Percentiles rank a stretch among this genome's conserved stretches.
Conservation (phyloP, 495 filamentous ascomycete genomes). For the Talaromyces borbonicus region DNA sequence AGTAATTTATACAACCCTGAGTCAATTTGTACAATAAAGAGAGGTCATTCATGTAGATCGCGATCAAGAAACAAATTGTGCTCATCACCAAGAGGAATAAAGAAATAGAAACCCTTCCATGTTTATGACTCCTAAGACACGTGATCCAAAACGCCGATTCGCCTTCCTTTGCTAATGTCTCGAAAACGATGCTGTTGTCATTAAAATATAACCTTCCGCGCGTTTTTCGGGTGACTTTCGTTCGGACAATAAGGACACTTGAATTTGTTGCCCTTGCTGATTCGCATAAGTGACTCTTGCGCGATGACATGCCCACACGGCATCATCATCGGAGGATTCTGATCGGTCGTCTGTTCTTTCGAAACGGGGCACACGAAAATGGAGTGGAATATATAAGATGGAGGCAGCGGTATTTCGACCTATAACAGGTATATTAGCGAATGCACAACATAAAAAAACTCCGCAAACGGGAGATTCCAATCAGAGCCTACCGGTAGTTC, state of each 20-base stretch:
- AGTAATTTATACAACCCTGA: too few species aligned
- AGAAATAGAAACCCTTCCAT: too few species aligned
- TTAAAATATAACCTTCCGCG: constrained; percentile 56
- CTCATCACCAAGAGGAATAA: too few species aligned
- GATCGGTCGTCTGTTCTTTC: constrained; percentile 89
- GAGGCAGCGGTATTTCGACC: constrained; percentile 84
- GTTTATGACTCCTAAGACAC: constrained; percentile 1
- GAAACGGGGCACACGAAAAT: constrained; percentile 97
- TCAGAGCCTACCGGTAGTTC: constrained; percentile 62
- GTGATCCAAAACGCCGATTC: neutral
- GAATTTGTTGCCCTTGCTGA: constrained; percentile 70
- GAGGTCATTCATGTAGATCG: too few species aligned
- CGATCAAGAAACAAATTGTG: too few species aligned
- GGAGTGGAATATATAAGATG: constrained; percentile 80
- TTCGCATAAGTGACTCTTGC: constrained; percentile 62
- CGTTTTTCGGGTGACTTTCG: constrained; percentile 68
- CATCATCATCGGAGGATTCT: constrained; percentile 95
- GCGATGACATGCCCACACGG: constrained; percentile 94
- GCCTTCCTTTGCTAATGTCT: neutral
- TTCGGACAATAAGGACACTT: constrained; percentile 96
- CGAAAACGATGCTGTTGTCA: constrained; percentile 13
- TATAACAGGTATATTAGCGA: too few species aligned
- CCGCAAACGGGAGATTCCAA: neutral
- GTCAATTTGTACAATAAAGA: too few species aligned
- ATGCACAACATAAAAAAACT: too few species aligned